A percentile compares a stretch with the other conserved stretches of the same genome.
Evolutionary conservation across 2,329 filamentous ascomycete species (phyloP).

Genomic region (Cytospora paraplurivora): DNA sequence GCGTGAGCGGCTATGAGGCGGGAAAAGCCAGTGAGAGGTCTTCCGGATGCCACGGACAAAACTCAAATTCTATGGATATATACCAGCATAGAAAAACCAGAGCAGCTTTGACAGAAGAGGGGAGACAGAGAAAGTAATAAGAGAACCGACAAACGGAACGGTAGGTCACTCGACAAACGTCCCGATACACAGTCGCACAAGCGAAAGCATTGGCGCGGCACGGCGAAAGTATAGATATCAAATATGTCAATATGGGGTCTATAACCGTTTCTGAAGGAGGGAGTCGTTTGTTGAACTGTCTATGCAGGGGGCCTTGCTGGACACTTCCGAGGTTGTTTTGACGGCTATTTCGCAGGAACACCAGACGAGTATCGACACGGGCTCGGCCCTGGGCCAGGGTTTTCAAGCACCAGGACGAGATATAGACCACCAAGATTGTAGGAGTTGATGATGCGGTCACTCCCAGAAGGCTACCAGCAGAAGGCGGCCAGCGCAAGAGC

Average conservation of each 20-base stretch:
- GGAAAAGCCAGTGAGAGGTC: background rate
- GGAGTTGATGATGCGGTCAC: conserved; percentile 15
- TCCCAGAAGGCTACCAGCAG: conserved; percentile 11
- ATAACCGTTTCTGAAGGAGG: conserved; percentile 2
- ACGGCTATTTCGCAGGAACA: conserved; percentile 4
- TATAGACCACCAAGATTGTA: conserved; percentile 14
- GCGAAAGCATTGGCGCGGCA: conserved; percentile 14
- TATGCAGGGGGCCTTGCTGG: conserved; percentile 23
- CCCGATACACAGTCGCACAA: conserved; percentile 18
- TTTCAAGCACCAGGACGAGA: conserved; percentile 6
- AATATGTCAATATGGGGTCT: conserved; percentile 1
- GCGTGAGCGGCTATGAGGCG: background rate
- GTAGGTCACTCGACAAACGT: conserved; percentile 15
- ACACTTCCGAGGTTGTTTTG: conserved; percentile 20
- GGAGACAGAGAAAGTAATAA: background rate
- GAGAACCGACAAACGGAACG: conserved; percentile 8
- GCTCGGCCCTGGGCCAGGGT: background rate
- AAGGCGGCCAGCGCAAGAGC: conserved; percentile 12
- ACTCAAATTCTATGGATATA: background rate
- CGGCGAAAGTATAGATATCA: conserved; percentile 18
- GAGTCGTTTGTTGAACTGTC: conserved; percentile 18
- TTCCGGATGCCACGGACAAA: background rate
- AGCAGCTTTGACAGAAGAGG: background rate
- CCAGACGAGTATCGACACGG: conserved; percentile 6
- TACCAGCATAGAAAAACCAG: background rate